Evolutionary conservation across 768 basidiomycete genomes (phyloP).

Genomic region (Russula olivacea): DNA sequence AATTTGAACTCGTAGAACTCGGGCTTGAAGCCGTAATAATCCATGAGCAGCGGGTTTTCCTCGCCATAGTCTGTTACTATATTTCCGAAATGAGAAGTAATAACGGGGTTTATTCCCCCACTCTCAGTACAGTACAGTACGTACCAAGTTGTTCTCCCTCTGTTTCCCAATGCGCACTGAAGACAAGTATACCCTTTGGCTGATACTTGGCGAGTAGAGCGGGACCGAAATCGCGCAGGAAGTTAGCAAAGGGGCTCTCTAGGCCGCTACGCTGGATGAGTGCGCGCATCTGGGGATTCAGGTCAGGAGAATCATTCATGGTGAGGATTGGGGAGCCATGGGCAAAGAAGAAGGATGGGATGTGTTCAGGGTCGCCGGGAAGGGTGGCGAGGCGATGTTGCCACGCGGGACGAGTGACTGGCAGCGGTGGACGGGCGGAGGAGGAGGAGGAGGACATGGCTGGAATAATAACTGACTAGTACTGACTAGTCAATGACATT

Average conservation of each 20-base stretch:
- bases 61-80: conserved; percentile 73
- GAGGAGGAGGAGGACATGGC: conserved; percentile 12
- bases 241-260: conserved; percentile 48
- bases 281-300: not conserved
- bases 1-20: conserved; percentile 60
- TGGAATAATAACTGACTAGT: no score
- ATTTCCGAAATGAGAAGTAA: not conserved
- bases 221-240: conserved; percentile 62
- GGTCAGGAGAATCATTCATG: conserved; percentile 24
- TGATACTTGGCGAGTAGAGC: conserved; percentile 61
- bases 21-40: conserved; percentile 64
- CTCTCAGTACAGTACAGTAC: conserved; percentile 14
- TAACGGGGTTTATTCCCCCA: not conserved
- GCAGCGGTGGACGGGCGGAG: conserved; percentile 16
- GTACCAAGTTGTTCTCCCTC: conserved; percentile 49
- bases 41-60: conserved; percentile 67
- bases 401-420: conserved; percentile 44
- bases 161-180: conserved; percentile 82
- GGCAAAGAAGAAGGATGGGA: conserved; percentile 72
- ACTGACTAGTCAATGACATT: no score
- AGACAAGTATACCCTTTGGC: conserved; percentile 74
- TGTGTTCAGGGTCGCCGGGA: conserved; percentile 50
- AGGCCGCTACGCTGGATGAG: conserved; percentile 37
- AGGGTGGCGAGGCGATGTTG: conserved; percentile 47
- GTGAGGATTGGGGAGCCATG: conserved; percentile 58